Evolutionary conservation across 2,329 filamentous ascomycete species (phyloP).

Genomic region (Sclerotinia nivalis): DNA sequence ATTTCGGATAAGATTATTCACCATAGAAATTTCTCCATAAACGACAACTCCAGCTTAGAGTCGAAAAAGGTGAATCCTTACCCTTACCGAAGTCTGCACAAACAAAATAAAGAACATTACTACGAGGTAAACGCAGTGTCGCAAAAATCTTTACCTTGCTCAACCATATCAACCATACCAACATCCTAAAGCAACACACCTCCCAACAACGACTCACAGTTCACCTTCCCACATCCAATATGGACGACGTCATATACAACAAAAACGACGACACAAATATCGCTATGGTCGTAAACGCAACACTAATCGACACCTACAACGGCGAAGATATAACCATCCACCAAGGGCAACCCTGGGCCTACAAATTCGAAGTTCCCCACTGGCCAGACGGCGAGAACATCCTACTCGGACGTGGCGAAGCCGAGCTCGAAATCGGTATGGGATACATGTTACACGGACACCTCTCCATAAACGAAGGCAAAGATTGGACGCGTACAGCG

Average conservation of each 20-base stretch:
- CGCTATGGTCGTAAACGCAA: constrained; percentile 16
- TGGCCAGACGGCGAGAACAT: background rate
- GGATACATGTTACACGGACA: constrained; percentile 19
- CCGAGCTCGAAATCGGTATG: background rate
- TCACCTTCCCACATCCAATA: background rate
- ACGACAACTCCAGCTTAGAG: background rate
- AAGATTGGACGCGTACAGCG: constrained; percentile 14
- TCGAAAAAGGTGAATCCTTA: background rate
- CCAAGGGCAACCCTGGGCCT: constrained; percentile 4
- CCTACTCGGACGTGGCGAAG: constrained; percentile 16
- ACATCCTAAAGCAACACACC: no score
- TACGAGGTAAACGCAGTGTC: background rate
- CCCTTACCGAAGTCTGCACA: background rate
- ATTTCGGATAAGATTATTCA: background rate
- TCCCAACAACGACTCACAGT: background rate
- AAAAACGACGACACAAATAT: constrained; percentile 19
- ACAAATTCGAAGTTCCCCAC: constrained; percentile 12
- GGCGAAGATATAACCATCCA: constrained; percentile 13
- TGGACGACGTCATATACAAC: constrained; percentile 15
- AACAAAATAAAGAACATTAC: background rate
- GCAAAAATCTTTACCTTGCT: background rate
- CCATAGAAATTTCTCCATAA: background rate
- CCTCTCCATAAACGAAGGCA: constrained; percentile 18
- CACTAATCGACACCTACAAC: constrained; percentile 14
- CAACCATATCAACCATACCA: background rate